phyloP scores from a whole-genome alignment of 768 basidiomycete genomes.

The Leccinum rimulosum region DNA sequence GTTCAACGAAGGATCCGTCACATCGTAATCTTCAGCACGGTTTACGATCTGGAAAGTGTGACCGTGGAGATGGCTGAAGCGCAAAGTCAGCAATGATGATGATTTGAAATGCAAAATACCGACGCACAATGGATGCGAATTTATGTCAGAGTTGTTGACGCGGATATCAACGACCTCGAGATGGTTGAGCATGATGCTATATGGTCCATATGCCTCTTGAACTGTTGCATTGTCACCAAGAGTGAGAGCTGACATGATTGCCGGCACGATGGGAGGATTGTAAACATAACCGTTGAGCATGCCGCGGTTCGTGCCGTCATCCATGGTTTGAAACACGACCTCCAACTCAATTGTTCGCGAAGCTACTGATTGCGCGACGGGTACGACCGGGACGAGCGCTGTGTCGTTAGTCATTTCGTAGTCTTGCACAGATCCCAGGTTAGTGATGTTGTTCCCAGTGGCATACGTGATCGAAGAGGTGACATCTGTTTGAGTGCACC shows the following conservation, averaged over 20 bases:
- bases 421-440: conserved; percentile 49
- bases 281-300: conserved; percentile 71
- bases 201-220: conserved; percentile 73
- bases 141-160: conserved; percentile 66
- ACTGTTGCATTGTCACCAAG: conserved; percentile 72
- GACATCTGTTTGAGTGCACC: conserved; percentile 48
- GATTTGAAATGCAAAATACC: not conserved
- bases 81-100: not conserved
- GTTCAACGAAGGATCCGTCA: conserved; percentile 72
- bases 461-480: conserved; percentile 84
- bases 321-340: conserved; percentile 79
- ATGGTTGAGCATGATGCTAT: conserved; percentile 72
- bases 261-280: conserved; percentile 69
- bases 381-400: conserved; percentile 59
- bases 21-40: conserved; percentile 66
- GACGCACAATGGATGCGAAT: conserved; percentile 82
- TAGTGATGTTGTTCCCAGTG: conserved; percentile 46
- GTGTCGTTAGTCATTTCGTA: conserved; percentile 69
- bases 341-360: conserved; percentile 67
- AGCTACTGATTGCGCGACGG: conserved; percentile 46
- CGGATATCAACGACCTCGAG: conserved; percentile 77
- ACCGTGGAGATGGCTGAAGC: conserved; percentile 81
- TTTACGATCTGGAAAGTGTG: conserved; percentile 83
- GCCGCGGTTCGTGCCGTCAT: conserved; percentile 83
- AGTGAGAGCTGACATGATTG: conserved; percentile 70